Conservation (phyloP, 805 yeast species). For the Metschnikowia gruessii region DNA sequence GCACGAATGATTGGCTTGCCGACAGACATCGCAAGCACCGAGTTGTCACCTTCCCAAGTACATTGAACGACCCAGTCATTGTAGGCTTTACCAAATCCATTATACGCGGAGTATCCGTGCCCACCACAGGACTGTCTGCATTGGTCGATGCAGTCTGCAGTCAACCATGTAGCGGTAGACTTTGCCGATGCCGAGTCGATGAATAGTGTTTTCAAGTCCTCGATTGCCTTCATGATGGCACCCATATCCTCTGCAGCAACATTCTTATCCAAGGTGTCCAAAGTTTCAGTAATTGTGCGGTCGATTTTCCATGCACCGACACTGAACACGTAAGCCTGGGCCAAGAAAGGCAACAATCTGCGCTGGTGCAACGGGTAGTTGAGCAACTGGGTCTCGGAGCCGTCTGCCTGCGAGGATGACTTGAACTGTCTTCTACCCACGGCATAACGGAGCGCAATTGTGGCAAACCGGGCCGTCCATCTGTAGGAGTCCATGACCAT, state of each 20-base stretch:
- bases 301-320: constrained; percentile 21
- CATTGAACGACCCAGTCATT: constrained; percentile 26
- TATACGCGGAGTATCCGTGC: constrained; percentile 23
- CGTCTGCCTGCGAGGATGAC: constrained; percentile 21
- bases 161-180: constrained; percentile 23
- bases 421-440: constrained; percentile 23
- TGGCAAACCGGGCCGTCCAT: constrained; percentile 19
- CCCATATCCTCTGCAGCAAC: constrained; percentile 18
- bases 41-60: constrained; percentile 26
- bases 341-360: constrained; percentile 22
- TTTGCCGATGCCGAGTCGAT: constrained; percentile 22
- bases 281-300: constrained; percentile 10
- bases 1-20: constrained; percentile 22
- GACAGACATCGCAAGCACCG: constrained; percentile 23
- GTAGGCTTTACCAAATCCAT: constrained; percentile 21
- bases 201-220: constrained; percentile 19
- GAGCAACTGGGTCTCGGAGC: constrained; percentile 23
- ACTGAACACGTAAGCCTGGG: constrained; percentile 21
- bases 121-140: constrained; percentile 24
- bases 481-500: constrained; percentile 25
- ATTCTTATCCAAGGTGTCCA: constrained; percentile 19
- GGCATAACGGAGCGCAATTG: constrained; percentile 23
- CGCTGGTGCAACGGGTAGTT: constrained; percentile 24
- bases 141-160: constrained; percentile 24
- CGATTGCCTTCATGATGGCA: constrained; percentile 14